These are phyloP conservation scores for Colletotrichum musicola DNA, from an alignment of 2,329 filamentous ascomycete species.

Conservation along the genomic window DNA sequence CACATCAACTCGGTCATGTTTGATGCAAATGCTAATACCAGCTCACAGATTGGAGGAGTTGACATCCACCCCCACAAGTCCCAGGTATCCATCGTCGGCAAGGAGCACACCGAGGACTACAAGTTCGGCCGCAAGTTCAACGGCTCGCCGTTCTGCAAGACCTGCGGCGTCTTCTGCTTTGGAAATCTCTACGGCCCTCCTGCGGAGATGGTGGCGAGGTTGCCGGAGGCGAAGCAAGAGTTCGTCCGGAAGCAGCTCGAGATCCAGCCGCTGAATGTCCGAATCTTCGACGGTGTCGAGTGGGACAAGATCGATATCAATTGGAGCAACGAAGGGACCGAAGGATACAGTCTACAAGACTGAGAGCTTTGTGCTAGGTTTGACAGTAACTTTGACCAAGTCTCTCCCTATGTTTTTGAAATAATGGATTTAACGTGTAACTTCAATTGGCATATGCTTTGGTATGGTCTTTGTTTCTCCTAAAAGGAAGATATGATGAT, in stretches of 20 bases:
- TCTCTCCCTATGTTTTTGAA: too few species aligned
- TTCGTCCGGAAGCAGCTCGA: conserved; percentile 35
- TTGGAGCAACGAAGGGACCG: conserved; percentile 27
- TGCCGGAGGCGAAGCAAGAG: conserved; percentile 44
- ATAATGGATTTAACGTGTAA: too few species aligned
- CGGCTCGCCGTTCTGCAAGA: conserved; percentile 43
- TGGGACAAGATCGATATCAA: conserved; percentile 16
- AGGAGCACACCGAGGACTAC: conserved; percentile 46
- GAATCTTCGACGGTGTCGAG: conserved; percentile 18
- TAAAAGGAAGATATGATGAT: too few species aligned
- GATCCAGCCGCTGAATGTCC: conserved; percentile 37
- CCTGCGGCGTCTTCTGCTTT: conserved; percentile 47
- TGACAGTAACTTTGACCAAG: background rate
- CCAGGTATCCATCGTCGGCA: conserved; percentile 44
- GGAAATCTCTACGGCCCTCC: conserved; percentile 47
- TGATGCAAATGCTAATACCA: too few species aligned
- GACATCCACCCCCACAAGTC: conserved; percentile 46
- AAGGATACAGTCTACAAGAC: conserved; percentile 2
- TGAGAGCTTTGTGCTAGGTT: background rate
- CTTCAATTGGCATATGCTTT: too few species aligned
- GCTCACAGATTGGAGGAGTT: conserved; percentile 44
- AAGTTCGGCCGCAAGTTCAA: conserved; percentile 41
- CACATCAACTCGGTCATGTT: too few species aligned
- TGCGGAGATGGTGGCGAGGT: conserved; percentile 44
- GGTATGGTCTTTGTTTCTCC: too few species aligned